Evolutionary conservation across 805 yeast species (phyloP).

Genomic region (Kodamaea leandrae): DNA sequence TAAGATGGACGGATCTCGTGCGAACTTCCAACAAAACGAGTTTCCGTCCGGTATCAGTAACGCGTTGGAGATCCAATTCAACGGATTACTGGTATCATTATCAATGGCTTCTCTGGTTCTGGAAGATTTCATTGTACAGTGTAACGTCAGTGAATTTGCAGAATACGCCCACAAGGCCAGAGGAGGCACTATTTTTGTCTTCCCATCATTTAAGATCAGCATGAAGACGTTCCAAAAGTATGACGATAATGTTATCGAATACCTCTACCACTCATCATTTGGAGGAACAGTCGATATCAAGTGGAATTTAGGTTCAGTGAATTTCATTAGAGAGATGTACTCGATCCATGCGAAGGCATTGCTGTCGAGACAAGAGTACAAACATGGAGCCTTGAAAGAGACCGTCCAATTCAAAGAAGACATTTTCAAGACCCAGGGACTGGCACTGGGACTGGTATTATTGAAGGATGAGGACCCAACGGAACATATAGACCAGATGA

Average conservation of each 20-base stretch:
- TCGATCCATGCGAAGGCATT: constrained; percentile 76
- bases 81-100: constrained; percentile 64
- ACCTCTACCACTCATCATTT: constrained; percentile 66
- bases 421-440: constrained; percentile 11
- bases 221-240: constrained; percentile 74
- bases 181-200: constrained; percentile 78
- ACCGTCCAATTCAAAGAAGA: constrained; percentile 33
- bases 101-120: constrained; percentile 54
- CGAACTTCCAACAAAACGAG: constrained; percentile 49
- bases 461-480: constrained; percentile 19
- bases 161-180: constrained; percentile 52
- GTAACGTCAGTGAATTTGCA: constrained; percentile 56
- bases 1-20: constrained; percentile 53
- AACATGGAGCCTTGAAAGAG: constrained; percentile 28
- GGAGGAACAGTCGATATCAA: constrained; percentile 88
- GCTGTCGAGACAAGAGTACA: constrained; percentile 50
- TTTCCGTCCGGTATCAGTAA: constrained; percentile 49
- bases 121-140: constrained; percentile 46
- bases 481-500: constrained; percentile 34
- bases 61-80: constrained; percentile 56
- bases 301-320: constrained; percentile 93
- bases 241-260: constrained; percentile 56
- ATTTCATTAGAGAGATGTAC: constrained; percentile 91
- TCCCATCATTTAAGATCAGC: constrained; percentile 70
- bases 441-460: constrained; percentile 14